Base-by-base conservation (phyloP, 306 rosid species). In the Cucurbita pepo region DNA sequence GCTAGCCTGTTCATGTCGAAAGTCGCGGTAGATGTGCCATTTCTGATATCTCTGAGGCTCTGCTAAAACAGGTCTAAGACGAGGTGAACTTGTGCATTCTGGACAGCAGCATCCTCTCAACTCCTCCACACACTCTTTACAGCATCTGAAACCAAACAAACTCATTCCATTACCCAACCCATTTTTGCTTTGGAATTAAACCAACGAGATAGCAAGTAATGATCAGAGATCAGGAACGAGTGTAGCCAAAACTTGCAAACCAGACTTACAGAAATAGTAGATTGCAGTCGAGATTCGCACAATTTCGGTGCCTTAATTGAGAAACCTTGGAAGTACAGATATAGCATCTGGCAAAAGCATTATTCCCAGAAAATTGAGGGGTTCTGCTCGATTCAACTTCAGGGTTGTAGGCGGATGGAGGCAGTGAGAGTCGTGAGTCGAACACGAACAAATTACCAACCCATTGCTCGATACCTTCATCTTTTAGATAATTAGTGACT, bases 231-330 rank as follows among this genome's bases (percentile, higher is more conserved):
- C 12, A 41, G 5, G 18, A 44, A 43, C 5, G 38, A 44, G 40
- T 38, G 11, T 38, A 40, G 19, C 71, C 4, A 64, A 64, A 54
- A 7, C 36, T 37, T 12, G 12, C 9, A 16, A 75, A 50, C 16
- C 79, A 77, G 71, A 55, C 98, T 86, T 86, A 90, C 97, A 94
- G 85, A 47, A 86, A 87, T 66, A 94, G 97, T 40, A 90, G 83
- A 73, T 90, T 94, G 84, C 98, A 94, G 82, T 94, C 98, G 16
- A 90, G 80, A 86, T 94, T 94, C 62, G 97, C 97, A 62, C 97
- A 90, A 82, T 94, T 90, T 66, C 97, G 85, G 52, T 94, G 98
- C 85, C 89, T 86, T 69, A 94, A 77, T 82, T 87, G 91, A 71
- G 77, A 70, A 77, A 90, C 95, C 75, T 82, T 81, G 58, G 75